Conservation (phyloP, 2,329 filamentous ascomycete genomes). For the Davidsoniella australis region DNA sequence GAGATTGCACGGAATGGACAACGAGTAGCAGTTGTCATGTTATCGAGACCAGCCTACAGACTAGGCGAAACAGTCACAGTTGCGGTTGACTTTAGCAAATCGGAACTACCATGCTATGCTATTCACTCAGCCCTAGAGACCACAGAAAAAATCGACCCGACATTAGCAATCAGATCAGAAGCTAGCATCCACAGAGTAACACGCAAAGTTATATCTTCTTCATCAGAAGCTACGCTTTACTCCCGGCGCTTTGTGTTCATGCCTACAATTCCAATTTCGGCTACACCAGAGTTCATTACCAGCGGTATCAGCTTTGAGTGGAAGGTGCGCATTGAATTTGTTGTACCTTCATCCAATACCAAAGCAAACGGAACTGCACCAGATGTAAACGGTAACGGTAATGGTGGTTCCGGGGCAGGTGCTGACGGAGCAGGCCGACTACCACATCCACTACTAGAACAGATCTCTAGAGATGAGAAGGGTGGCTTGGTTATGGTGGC, state of each 20-base stretch:
- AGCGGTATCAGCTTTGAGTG: slow-evolving; percentile 76
- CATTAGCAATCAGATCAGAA: slow-evolving; percentile 67
- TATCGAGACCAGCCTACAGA: slow-evolving; percentile 75
- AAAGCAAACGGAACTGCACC: not conserved
- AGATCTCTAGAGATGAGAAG: slow-evolving; percentile 61
- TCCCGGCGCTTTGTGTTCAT: slow-evolving; percentile 63
- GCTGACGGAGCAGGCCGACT: slow-evolving; percentile 14
- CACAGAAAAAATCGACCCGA: slow-evolving; percentile 62
- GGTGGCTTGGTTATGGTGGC: slow-evolving; percentile 59
- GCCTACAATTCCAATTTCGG: slow-evolving; percentile 64
- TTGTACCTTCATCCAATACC: slow-evolving; percentile 38
- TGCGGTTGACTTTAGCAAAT: slow-evolving; percentile 65
- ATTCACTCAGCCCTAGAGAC: slow-evolving; percentile 75
- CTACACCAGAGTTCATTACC: slow-evolving; percentile 83
- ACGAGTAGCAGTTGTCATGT: slow-evolving; percentile 76
- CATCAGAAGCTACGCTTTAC: slow-evolving; percentile 70
- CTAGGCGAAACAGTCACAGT: slow-evolving; percentile 76
- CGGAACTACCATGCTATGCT: slow-evolving; percentile 69
- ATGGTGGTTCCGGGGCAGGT: slow-evolving; percentile 1
- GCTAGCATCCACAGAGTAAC: slow-evolving; percentile 79
- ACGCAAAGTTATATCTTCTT: slow-evolving; percentile 59
- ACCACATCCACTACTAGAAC: slow-evolving; percentile 49
- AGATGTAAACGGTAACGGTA: not conserved
- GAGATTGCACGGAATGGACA: slow-evolving; percentile 87
- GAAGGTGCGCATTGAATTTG: slow-evolving; percentile 83